Percentiles rank a stretch among this genome's conserved stretches.
phyloP scores from a whole-genome alignment of 2,329 filamentous ascomycete genomes.

The Diaporthe destruens region DNA sequence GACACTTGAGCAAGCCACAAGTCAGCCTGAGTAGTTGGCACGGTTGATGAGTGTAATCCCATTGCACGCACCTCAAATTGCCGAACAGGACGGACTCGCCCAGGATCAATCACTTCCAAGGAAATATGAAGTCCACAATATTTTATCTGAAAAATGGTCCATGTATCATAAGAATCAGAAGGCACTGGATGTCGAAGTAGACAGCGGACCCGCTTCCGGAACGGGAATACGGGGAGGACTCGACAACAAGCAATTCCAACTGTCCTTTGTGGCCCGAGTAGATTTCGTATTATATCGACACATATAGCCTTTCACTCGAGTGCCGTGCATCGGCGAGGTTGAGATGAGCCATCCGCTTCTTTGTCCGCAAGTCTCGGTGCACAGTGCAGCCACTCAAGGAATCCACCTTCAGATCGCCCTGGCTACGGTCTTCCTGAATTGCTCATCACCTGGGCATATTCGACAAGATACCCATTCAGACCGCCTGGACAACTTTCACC shows the following conservation, averaged over 20 bases:
- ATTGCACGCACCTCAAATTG: neutral
- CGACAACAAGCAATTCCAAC: neutral
- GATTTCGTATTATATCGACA: neutral
- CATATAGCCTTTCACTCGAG: neutral
- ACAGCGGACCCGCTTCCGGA: neutral
- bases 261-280: slow-evolving; percentile 9
- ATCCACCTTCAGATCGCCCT: neutral
- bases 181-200: neutral
- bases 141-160: neutral
- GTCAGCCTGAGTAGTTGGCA: neutral
- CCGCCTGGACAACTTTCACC: neutral
- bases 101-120: neutral
- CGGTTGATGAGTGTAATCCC: neutral
- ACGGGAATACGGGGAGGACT: neutral
- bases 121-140: neutral
- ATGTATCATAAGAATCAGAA: neutral
- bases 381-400: slow-evolving; percentile 12
- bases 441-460: too few species aligned
- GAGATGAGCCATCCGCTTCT: slow-evolving; percentile 16
- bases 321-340: neutral
- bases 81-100: neutral
- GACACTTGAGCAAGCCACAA: too few species aligned
- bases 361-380: neutral
- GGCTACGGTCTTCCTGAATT: too few species aligned
- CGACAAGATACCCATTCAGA: neutral